These are phyloP conservation scores for Fusarium denticulatum DNA, from an alignment of 2,329 filamentous ascomycete species.

Conservation along the genomic window DNA sequence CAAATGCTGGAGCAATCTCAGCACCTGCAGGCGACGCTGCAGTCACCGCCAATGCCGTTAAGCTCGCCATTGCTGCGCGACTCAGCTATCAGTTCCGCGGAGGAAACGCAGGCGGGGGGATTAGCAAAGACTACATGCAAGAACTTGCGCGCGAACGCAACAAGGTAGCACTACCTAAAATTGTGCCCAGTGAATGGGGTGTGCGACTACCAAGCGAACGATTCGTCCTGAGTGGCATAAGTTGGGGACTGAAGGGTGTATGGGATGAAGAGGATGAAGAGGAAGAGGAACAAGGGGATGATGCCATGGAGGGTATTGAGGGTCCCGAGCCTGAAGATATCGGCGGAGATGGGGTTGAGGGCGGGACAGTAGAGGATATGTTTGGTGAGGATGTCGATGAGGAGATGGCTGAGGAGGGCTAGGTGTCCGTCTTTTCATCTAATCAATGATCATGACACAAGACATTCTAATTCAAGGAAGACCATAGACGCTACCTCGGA, in stretches of 20 bases:
- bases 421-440: slow-evolving; percentile 14
- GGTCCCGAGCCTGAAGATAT: slow-evolving; percentile 54
- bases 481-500: background rate
- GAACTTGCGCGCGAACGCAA: slow-evolving; percentile 79
- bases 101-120: slow-evolving; percentile 61
- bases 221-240: slow-evolving; percentile 72
- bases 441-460: background rate
- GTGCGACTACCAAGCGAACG: slow-evolving; percentile 73
- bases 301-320: slow-evolving; percentile 62
- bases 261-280: slow-evolving; percentile 63
- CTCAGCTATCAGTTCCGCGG: slow-evolving; percentile 75
- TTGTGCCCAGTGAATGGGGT: slow-evolving; percentile 73
- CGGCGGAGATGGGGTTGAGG: slow-evolving; percentile 59
- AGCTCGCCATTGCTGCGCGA: slow-evolving; percentile 76
- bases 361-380: slow-evolving; percentile 64
- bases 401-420: slow-evolving; percentile 62
- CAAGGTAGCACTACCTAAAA: slow-evolving; percentile 70
- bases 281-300: slow-evolving; percentile 53
- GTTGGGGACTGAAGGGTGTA: slow-evolving; percentile 70
- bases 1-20: slow-evolving; percentile 59
- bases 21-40: slow-evolving; percentile 60
- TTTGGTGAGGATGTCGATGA: slow-evolving; percentile 65
- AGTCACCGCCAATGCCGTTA: slow-evolving; percentile 74
- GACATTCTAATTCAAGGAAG: background rate
- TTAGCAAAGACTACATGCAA: slow-evolving; percentile 79